These are phyloP conservation scores for Mucor plumbeus DNA, from an alignment of 371 early-diverging fungal genomes.

Conservation along the genomic window DNA sequence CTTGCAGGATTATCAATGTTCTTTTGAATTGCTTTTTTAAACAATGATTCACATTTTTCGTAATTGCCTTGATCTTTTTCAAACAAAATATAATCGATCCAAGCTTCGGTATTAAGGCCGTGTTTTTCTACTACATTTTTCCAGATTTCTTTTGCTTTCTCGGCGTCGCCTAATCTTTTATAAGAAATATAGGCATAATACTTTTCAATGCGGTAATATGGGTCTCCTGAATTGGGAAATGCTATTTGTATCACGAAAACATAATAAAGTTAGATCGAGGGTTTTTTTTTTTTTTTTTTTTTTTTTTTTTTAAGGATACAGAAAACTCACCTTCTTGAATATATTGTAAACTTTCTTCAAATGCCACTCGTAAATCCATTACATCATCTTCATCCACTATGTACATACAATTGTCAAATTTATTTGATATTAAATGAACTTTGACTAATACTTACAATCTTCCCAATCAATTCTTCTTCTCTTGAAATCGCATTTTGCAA, in stretches of 20 bases:
- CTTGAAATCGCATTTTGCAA: slow-evolving; percentile 47
- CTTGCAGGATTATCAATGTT: slow-evolving; percentile 55
- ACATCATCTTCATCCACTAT: slow-evolving; percentile 31
- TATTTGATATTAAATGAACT: background rate
- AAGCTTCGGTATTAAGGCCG: slow-evolving; percentile 44
- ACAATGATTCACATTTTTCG: slow-evolving; percentile 37
- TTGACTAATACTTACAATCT: slow-evolving; percentile 33
- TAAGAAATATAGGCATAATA: slow-evolving; percentile 49
- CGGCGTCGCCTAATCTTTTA: slow-evolving; percentile 27
- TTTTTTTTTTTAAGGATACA: no score
- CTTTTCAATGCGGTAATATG: slow-evolving; percentile 61
- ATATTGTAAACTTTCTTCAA: slow-evolving; percentile 42
- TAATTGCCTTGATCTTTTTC: slow-evolving; percentile 42
- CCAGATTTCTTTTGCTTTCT: slow-evolving; percentile 46
- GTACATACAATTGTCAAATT: no score
- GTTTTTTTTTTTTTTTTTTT: no score
- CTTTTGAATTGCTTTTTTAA: slow-evolving; percentile 48
- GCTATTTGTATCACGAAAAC: slow-evolving; percentile 23
- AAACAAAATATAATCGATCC: slow-evolving; percentile 49
- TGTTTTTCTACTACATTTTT: slow-evolving; percentile 34
- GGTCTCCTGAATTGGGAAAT: slow-evolving; percentile 48
- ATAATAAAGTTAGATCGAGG: background rate
- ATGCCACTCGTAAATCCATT: slow-evolving; percentile 35
- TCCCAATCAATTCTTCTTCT: slow-evolving; percentile 48
- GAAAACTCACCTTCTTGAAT: slow-evolving; percentile 35